Evolutionary conservation across 2,329 filamentous ascomycete genomes (phyloP), one percentile per base, ranked within the genome.

Genomic region (Colletotrichum tropicale): DNA sequence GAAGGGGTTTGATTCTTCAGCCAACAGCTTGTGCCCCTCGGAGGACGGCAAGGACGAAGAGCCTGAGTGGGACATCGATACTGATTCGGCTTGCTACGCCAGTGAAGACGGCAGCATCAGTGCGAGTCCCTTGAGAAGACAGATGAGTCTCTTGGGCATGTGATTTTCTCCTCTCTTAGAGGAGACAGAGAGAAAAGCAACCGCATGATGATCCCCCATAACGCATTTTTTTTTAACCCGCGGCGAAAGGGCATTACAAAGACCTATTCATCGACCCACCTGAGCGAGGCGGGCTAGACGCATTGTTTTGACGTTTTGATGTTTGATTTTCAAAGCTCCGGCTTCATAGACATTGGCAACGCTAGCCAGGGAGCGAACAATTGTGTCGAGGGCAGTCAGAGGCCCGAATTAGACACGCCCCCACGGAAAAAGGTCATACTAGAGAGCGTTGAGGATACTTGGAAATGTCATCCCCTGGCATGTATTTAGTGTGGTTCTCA

Each of bases 31-130:
- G 8, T 76, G 71, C 66, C 75, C 80, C 26, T 80, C 83, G 43
- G 82, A 85, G 15, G 83, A 93, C 88, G 91, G 91, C 4, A 89
- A 89, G 12, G 88, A 89, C 4, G 88, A 88, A 5, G 85, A 92
- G 65, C 90, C 91, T 8, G 92, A 94, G 76, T 98, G 97, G 93
- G 97, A 99, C 82, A 98, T 99, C 79, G 97, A 98, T 83, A 96
- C 97, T 34, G 96, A 98, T 79, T 93, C 91, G 62, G 92, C 90
- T 48, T 93, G 89, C 81, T 92, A 93, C 81, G 90, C 91, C 43
- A 95, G 93, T 80, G 94, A 96, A 83, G 94, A 95, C 76, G 93
- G 91, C 67, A 94, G 92, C 80, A 90, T 87, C 66, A 89, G 89
- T 66, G 91, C 92, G 15, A 94, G 93, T 80, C 93, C 94, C 7